Base-by-base conservation (phyloP, 2,329 filamentous ascomycete species). In the Colletotrichum cereale region DNA sequence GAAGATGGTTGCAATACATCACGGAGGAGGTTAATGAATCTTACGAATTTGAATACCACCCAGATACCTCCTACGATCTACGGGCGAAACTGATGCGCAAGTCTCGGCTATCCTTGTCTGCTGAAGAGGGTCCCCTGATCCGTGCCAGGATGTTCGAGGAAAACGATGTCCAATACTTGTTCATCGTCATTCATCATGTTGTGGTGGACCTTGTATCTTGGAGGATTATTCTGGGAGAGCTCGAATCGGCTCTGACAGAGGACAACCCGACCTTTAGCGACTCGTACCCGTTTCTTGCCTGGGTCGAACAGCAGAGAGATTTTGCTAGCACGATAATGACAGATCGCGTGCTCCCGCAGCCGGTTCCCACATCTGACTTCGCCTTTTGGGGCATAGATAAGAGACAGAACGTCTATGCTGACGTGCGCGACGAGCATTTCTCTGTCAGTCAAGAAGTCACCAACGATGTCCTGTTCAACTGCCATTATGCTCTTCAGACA, bases 181-280 rank as follows among this genome's bases (percentile, higher is more conserved):
- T 79, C 7, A 61, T 84, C 11, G 74, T 78, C 8, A 78, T 77
- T 1, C 81, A 83, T 18, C 82, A 84, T 66, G 74, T 83, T 0
- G 78, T 82, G 1, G 79, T 86, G 21, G 84, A 86, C 62, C 74
- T 86, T 5, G 82, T 86, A 1, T 84, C 83, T 0, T 86, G 85
- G 85, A 77, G 82, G 10, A 78, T 84, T 3, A 76, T 86, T 2
- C 74, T 85, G 0, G 80, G 83, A 44, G 84, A 86, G 56, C 75
- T 86, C 0, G 84, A 86, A 14, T 10, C 38, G 7, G 21, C 58
- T 3, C 52, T 62, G 1, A 56, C 40, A 40, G 40, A 56, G 24
- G 12, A 11, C 3, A 6, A 36, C 21, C 58, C 50, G 6, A 47
- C n/a, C 2, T 67, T 63, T 50, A 34, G 14, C 14, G 12, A 40